phyloP scores from a whole-genome alignment of 2,329 filamentous ascomycete species.

The Metarhizium rileyi region DNA sequence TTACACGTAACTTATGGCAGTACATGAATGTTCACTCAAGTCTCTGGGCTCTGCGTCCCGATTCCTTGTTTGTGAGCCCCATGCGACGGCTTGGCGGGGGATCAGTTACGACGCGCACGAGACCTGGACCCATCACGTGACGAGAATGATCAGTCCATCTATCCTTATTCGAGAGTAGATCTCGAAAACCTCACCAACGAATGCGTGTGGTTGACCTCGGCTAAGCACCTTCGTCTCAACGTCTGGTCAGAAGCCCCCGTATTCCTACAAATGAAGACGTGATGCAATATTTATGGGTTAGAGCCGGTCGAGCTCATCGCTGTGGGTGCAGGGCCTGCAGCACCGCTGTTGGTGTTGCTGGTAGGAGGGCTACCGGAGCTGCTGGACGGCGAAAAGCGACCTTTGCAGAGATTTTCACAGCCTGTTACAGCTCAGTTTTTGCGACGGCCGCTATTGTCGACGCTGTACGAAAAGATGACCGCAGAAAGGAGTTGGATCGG shows the following conservation, averaged over 20 bases:
- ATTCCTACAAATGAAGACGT: conserved; percentile 20
- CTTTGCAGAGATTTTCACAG: conserved; percentile 48
- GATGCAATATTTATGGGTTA: conserved; percentile 63
- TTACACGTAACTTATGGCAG: background rate
- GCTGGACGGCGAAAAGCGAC: conserved; percentile 39
- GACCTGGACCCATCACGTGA: conserved; percentile 3
- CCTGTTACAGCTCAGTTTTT: conserved; percentile 58
- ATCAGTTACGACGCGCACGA: background rate
- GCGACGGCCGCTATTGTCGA: conserved; percentile 56
- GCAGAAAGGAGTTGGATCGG: conserved; percentile 50
- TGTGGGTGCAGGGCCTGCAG: conserved; percentile 56
- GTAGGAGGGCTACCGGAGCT: conserved; percentile 40
- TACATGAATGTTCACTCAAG: background rate
- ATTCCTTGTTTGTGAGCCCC: background rate
- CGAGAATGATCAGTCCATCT: background rate
- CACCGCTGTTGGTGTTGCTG: conserved; percentile 35
- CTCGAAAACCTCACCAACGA: background rate
- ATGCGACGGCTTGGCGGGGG: background rate
- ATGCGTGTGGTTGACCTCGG: conserved; percentile 1
- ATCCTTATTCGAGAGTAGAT: background rate
- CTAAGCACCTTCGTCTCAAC: background rate
- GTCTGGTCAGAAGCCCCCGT: background rate
- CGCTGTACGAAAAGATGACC: conserved; percentile 45
- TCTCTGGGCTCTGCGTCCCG: background rate
- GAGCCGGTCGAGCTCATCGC: conserved; percentile 52